These are phyloP conservation scores for Plectosphaerella sp. DNA, from an alignment of 2,329 filamentous ascomycete species.

Conservation along the genomic window DNA sequence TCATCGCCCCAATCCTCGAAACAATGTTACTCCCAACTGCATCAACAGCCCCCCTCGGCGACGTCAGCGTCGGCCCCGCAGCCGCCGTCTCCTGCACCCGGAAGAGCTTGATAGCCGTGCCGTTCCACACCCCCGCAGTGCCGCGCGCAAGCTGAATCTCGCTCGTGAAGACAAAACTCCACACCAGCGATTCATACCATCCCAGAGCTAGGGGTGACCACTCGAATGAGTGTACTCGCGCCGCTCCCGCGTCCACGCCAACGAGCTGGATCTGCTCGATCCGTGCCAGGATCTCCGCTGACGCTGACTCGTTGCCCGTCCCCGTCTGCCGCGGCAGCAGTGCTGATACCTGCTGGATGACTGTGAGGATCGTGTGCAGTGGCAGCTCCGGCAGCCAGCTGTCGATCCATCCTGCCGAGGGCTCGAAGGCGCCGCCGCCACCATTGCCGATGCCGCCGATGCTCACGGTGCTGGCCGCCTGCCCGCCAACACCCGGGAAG, in stretches of 20 bases:
- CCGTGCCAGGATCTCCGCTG: slow-evolving; percentile 43
- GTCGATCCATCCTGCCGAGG: slow-evolving; percentile 82
- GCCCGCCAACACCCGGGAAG: slow-evolving; percentile 49
- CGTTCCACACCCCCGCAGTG: slow-evolving; percentile 90
- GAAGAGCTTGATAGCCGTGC: slow-evolving; percentile 83
- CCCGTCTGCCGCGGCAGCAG: slow-evolving; percentile 51
- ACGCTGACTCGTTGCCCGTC: slow-evolving; percentile 34
- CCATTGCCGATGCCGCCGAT: no score
- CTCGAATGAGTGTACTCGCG: slow-evolving; percentile 84
- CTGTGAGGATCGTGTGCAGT: slow-evolving; percentile 76
- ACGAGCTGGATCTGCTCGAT: slow-evolving; percentile 61
- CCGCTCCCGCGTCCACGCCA: slow-evolving; percentile 68
- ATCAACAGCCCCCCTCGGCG: slow-evolving; percentile 86
- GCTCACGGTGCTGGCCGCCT: slow-evolving; percentile 35
- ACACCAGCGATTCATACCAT: slow-evolving; percentile 94
- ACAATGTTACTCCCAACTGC: slow-evolving; percentile 89
- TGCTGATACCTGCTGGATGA: slow-evolving; percentile 63
- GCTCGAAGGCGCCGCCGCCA: slow-evolving; percentile 59
- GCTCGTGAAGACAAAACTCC: slow-evolving; percentile 86
- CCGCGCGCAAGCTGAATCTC: slow-evolving; percentile 87
- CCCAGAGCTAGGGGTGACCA: slow-evolving; percentile 88
- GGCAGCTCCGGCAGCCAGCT: slow-evolving; percentile 90
- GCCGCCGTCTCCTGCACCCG: slow-evolving; percentile 80
- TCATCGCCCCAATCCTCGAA: slow-evolving; percentile 77
- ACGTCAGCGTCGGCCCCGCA: slow-evolving; percentile 74